phyloP scores from a whole-genome alignment of 345 rosid species.

The Citrus sp. region DNA sequence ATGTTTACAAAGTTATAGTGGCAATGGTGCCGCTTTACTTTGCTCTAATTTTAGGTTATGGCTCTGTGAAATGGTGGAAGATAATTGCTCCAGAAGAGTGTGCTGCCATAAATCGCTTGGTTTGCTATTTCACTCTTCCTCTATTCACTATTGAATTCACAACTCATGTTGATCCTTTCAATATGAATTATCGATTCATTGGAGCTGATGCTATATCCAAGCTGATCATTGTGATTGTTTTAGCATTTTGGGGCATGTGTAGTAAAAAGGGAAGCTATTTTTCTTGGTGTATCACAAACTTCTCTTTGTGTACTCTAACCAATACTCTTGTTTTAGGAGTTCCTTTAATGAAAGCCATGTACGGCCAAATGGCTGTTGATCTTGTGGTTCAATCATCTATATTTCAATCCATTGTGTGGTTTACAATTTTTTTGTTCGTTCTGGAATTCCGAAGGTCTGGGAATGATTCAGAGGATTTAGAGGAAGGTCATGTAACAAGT shows the following conservation, averaged over 20 bases:
- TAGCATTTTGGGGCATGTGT: constrained; percentile 62
- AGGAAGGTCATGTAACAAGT: constrained; percentile 13
- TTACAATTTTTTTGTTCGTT: constrained; percentile 57
- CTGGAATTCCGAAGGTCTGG: constrained; percentile 56
- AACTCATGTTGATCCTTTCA: constrained; percentile 62
- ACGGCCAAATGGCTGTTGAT: constrained; percentile 63
- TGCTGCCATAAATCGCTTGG: constrained; percentile 70
- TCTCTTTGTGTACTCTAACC: constrained; percentile 62
- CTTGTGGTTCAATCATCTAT: constrained; percentile 73
- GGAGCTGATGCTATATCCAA: constrained; percentile 70
- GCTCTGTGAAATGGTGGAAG: constrained; percentile 87
- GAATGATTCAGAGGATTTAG: constrained; percentile 22
- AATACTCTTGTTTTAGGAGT: constrained; percentile 75
- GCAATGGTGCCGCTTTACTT: constrained; percentile 84
- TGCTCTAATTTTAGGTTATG: constrained; percentile 73
- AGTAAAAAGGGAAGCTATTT: constrained; percentile 58
- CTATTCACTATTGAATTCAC: constrained; percentile 77
- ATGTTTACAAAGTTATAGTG: constrained; percentile 67
- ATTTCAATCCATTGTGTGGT: constrained; percentile 70
- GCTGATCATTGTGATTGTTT: constrained; percentile 45
- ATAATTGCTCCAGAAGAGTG: constrained; percentile 71
- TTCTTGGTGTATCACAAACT: constrained; percentile 82
- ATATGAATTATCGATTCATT: constrained; percentile 60
- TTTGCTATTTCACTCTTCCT: constrained; percentile 81
- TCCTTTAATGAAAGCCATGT: constrained; percentile 70